Base-by-base conservation (phyloP, 371 early-diverging fungal genomes). In the Blakeslea trispora region DNA sequence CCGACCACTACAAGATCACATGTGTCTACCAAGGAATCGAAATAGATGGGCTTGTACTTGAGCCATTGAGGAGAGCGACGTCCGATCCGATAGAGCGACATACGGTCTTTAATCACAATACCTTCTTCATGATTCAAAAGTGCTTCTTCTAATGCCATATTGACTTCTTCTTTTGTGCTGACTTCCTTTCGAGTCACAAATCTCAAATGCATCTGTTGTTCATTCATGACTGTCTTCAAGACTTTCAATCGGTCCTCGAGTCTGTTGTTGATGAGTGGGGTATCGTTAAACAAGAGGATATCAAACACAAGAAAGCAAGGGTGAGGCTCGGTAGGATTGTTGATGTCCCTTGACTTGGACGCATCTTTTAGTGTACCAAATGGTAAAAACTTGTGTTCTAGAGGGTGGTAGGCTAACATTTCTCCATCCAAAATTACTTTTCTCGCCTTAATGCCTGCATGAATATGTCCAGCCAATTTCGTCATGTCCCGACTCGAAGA, bases 11-110 rank as follows among this genome's bases (percentile, higher is more conserved):
- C 54, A 13, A 92, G 65, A 68, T 92, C 91, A 39, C 89, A 66
- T 48, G 83, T 85, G 24, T 92, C 90, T 13, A 74, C 74, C 9
- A 90, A 66, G 1, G 72, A 61, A 48, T 87, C 86, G 24, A 91
- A 72, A 54, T 89, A 91, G 22, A 88, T 88, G 0, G 93, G 88
- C 55, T 92, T 92, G 22, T 89, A 59, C 53, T 92, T 92, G 19
- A 91, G 48, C 91, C 93, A 92, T 2, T 15, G 15, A 7, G n/a
- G 73, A 67, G 21, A 74, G 63, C 24, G 72, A 67, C 22, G 85
- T 72, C 40, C 75, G 3, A 84, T 74, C 8, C 69, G 49, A 71
- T 92, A 92, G 0, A 45, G 35, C 0, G 84, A 77, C 6, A 48
- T 58, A 6, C 86, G 89, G 50, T 86, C 79, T 57, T 92, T 92